Percentiles rank a stretch among this genome's conserved stretches.
Conservation (phyloP, 2,329 filamentous ascomycete genomes). For the Epichloe typhina region DNA sequence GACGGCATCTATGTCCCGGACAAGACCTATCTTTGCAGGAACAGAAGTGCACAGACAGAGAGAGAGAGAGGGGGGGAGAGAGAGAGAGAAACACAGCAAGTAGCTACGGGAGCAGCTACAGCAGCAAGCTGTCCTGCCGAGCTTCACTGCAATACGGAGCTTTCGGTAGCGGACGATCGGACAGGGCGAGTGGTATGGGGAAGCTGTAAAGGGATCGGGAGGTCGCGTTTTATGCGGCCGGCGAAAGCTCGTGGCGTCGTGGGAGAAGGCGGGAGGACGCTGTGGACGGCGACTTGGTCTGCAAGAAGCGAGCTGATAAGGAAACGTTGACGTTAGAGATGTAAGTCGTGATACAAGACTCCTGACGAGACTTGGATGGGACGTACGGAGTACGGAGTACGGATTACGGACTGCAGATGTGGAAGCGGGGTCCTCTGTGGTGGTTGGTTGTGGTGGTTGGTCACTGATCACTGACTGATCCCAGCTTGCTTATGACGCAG, state of each 20-base stretch:
- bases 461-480: not conserved
- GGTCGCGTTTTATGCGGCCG: slow-evolving; percentile 20
- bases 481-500: not conserved
- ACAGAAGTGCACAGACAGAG: not conserved
- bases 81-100: too few species aligned
- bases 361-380: not conserved
- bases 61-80: too few species aligned
- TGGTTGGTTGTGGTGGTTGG: too few species aligned
- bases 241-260: slow-evolving; percentile 2
- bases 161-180: not conserved
- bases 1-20: not conserved
- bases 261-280: not conserved
- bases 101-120: too few species aligned
- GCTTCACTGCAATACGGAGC: not conserved
- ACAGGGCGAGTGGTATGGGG: not conserved
- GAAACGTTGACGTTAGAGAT: not conserved
- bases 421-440: too few species aligned
- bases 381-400: too few species aligned
- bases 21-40: not conserved
- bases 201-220: slow-evolving; percentile 5
- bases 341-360: not conserved
- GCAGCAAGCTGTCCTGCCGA: slow-evolving; percentile 2
- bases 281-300: too few species aligned
- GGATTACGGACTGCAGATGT: not conserved
- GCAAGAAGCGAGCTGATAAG: not conserved